A percentile compares a stretch with the other conserved stretches of the same genome.
Conservation (phyloP, 768 basidiomycete species). For the Naganishia randhawae region DNA sequence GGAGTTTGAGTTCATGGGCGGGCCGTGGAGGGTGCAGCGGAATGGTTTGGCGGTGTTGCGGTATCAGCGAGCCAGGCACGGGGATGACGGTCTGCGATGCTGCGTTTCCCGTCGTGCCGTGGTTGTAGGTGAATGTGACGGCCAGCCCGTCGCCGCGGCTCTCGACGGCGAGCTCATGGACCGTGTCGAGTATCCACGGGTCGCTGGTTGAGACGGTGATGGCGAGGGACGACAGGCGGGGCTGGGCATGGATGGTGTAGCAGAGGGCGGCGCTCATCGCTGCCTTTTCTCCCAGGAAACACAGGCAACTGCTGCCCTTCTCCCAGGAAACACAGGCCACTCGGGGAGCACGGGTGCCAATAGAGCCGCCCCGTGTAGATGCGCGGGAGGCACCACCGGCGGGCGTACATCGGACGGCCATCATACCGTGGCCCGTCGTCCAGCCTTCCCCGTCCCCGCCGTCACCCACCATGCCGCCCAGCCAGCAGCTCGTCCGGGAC, state of each 20-base stretch:
- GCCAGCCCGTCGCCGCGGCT: background rate
- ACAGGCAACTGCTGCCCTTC: too few relatives aligned
- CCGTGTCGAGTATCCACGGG: background rate
- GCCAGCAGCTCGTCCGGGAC: constrained; percentile 28
- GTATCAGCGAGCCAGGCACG: background rate
- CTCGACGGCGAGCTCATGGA: background rate
- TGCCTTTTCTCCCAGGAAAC: too few relatives aligned
- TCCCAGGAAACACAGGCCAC: too few relatives aligned
- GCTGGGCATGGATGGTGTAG: background rate
- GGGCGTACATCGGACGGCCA: too few relatives aligned
- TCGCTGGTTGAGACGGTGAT: background rate
- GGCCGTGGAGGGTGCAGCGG: background rate
- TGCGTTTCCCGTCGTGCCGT: background rate
- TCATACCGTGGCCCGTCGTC: background rate
- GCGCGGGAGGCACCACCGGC: too few relatives aligned
- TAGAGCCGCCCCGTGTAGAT: too few relatives aligned
- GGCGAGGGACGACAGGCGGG: background rate
- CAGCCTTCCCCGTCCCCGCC: background rate
- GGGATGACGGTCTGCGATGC: background rate
- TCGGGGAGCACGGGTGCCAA: too few relatives aligned
- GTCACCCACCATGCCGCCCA: background rate
- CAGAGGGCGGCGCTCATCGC: background rate
- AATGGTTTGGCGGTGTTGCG: background rate
- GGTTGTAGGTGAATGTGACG: background rate
- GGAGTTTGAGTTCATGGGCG: background rate